A percentile compares a stretch with the other conserved stretches of the same genome.
Evolutionary conservation across 176 grass and related monocot genomes (phyloP).

Genomic region (Cymbopogon citratus): DNA sequence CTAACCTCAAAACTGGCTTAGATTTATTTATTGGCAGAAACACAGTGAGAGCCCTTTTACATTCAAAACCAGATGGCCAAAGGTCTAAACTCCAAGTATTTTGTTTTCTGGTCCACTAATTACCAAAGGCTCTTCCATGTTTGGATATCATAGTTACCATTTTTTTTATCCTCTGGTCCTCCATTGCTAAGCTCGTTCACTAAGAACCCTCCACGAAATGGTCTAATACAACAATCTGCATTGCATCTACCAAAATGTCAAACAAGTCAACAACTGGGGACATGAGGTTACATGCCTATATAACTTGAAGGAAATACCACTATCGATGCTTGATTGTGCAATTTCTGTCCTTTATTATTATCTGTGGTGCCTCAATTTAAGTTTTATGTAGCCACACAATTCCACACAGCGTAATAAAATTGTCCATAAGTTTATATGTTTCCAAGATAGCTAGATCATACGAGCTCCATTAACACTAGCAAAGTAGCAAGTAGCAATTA

Average conservation of each 20-base stretch:
- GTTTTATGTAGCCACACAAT: not conserved
- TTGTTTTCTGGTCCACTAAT: not conserved
- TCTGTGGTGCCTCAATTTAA: not conserved
- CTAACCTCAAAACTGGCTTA: constrained; percentile 4
- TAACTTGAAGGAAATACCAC: not conserved
- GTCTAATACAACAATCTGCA: not conserved
- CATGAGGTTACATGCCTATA: not conserved
- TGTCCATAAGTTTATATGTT: not conserved
- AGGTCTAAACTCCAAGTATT: not conserved
- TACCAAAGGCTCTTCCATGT: not conserved
- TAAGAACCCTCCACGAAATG: not conserved
- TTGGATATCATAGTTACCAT: not conserved
- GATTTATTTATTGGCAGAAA: constrained; percentile 6
- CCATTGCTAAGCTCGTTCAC: not conserved
- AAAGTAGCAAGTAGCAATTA: too few species aligned
- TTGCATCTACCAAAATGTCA: not conserved
- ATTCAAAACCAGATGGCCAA: not conserved
- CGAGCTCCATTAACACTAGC: not conserved
- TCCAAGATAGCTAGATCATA: not conserved
- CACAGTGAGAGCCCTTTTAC: not conserved
- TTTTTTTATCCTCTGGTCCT: not conserved
- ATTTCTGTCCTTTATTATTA: not conserved
- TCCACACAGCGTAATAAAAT: not conserved
- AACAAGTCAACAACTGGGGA: not conserved
- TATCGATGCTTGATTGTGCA: not conserved